Conservation (phyloP, 768 basidiomycete genomes). For the Mycena crocata region DNA sequence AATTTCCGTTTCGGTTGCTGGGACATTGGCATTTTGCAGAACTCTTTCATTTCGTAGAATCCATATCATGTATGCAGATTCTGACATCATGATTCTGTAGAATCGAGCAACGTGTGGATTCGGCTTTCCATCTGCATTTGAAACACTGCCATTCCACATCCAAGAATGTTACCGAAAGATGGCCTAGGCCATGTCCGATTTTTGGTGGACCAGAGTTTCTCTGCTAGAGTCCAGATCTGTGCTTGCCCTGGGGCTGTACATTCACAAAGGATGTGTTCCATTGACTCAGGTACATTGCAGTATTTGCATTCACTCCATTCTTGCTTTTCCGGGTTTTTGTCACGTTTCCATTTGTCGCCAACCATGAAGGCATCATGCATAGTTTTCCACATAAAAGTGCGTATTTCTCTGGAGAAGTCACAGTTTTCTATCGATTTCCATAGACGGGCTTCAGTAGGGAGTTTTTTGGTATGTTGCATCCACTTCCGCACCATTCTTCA, state of each 20-base stretch:
- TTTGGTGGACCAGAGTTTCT: neutral
- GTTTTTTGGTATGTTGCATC: neutral
- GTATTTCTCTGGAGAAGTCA: neutral
- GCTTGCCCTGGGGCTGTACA: neutral
- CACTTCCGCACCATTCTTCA: neutral
- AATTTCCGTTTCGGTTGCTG: neutral
- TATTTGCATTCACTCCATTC: neutral
- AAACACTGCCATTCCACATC: neutral
- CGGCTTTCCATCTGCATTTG: neutral
- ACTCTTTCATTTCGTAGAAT: neutral
- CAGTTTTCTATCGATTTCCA: neutral
- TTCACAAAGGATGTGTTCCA: neutral
- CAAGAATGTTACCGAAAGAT: neutral
- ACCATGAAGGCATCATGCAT: neutral
- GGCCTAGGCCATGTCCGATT: slow-evolving; percentile 8
- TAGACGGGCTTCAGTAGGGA: neutral
- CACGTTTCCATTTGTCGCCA: neutral
- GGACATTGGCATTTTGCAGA: neutral
- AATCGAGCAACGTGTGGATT: neutral
- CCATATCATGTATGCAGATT: neutral
- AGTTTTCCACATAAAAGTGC: neutral
- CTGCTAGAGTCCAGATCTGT: neutral
- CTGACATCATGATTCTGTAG: neutral
- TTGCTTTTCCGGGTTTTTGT: neutral
- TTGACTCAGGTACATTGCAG: neutral